Evolutionary conservation across 129 eudicot species (phyloP).

Genomic region (Chrysanthemum makinoi): DNA sequence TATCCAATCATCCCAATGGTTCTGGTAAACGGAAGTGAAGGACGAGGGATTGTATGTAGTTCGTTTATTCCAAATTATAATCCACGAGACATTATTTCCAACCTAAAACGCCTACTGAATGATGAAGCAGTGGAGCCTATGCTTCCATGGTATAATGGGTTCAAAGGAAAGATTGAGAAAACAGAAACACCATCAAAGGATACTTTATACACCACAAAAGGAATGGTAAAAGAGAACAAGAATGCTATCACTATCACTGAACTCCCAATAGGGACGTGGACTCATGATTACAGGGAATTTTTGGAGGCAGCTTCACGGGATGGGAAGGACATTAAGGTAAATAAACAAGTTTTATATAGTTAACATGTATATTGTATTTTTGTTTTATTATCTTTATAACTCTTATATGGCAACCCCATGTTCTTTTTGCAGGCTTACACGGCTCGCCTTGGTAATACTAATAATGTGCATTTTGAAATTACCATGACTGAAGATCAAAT

Average conservation of each 20-base stretch:
- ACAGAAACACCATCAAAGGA: slow-evolving; percentile 27
- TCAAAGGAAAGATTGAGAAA: slow-evolving; percentile 53
- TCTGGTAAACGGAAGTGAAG: slow-evolving; percentile 76
- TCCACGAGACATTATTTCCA: slow-evolving; percentile 62
- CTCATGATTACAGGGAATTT: slow-evolving; percentile 66
- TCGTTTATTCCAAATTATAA: slow-evolving; percentile 63
- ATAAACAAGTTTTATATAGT: too few relatives aligned
- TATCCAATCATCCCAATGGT: slow-evolving; percentile 27
- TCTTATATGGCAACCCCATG: slow-evolving; percentile 7
- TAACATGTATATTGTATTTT: too few relatives aligned
- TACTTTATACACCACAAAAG: slow-evolving; percentile 41
- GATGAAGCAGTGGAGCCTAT: slow-evolving; percentile 52
- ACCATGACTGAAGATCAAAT: slow-evolving; percentile 43
- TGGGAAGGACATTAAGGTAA: slow-evolving; percentile 16
- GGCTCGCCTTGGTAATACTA: slow-evolving; percentile 36
- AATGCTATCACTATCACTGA: slow-evolving; percentile 50
- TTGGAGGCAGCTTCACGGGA: slow-evolving; percentile 32
- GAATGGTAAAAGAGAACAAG: slow-evolving; percentile 39
- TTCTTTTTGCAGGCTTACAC: slow-evolving; percentile 35
- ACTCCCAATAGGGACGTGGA: slow-evolving; percentile 69
- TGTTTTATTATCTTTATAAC: neutral
- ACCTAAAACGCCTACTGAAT: slow-evolving; percentile 47
- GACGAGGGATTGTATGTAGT: slow-evolving; percentile 59
- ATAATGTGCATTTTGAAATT: slow-evolving; percentile 44
- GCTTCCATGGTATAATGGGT: slow-evolving; percentile 71